Evolutionary conservation across 306 rosid species (phyloP), one percentile per base, ranked within the genome.

Genomic region (Cyamopsis tetragonoloba): DNA sequence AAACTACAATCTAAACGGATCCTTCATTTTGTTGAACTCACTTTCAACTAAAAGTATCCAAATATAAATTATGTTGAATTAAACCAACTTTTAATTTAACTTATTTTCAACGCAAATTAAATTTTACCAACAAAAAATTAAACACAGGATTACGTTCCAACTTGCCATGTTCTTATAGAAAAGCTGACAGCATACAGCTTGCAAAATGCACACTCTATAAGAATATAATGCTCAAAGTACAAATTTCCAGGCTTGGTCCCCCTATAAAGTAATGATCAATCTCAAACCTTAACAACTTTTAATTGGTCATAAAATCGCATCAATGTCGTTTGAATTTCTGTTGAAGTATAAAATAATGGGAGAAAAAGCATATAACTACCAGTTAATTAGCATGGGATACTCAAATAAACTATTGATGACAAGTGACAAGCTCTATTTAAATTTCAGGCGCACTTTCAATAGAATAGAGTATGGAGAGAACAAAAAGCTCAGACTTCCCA

Each of bases 111-210:
- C n/a, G n/a, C n/a, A n/a, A n/a, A n/a, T n/a, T n/a, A n/a, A n/a
- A n/a, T n/a, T n/a, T n/a, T n/a, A n/a, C n/a, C n/a, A n/a, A n/a
- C n/a, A n/a, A n/a, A n/a, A n/a, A n/a, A n/a, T n/a, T n/a, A n/a
- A n/a, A n/a, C n/a, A n/a, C n/a, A n/a, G n/a, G n/a, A n/a, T n/a
- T n/a, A 23, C 13, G 5, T 47, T 5, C 53, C 73, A 65, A 74
- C 68, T 44, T 46, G 73, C 19, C 54, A 35, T 43, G 39, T 24
- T 58, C 51, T 34, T 38, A 31, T 17, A 8, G 35, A 6, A 55
- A 44, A 38, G 67, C 47, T 43, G 67, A 70, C 59, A 32, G 26
- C 57, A 42, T 24, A n/a, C 19, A 71, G n/a, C n/a, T n/a, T n/a
- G n/a, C n/a, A n/a, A n/a, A n/a, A n/a, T 34, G 35, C 26, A 19